Evolutionary conservation across 148 eudicot genomes (phyloP).

Genomic region (Arctostaphylos glauca): DNA sequence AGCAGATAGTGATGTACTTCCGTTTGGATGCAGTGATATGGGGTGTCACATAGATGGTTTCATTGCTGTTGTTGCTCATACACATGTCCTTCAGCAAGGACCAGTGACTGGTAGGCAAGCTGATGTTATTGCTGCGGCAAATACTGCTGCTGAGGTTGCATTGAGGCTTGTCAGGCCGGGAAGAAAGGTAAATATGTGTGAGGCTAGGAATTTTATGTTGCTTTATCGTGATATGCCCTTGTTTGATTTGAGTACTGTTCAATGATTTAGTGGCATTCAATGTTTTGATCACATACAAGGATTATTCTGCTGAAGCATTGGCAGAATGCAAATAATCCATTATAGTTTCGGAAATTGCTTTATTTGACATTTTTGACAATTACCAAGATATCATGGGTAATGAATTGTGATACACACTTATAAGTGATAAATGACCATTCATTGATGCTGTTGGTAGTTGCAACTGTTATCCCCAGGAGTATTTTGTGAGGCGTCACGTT

Average conservation of each 20-base stretch:
- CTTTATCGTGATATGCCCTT: not conserved
- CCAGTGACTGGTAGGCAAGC: conserved; percentile 81
- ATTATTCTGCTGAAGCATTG: not conserved
- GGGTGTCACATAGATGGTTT: conserved; percentile 95
- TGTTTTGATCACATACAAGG: not conserved
- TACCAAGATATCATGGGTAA: not conserved
- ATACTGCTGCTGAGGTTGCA: conserved; percentile 95
- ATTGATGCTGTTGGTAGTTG: too few species aligned
- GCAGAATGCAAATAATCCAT: not conserved
- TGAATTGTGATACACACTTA: not conserved
- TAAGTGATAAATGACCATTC: not conserved
- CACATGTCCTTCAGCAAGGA: conserved; percentile 76
- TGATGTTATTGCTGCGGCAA: conserved; percentile 88
- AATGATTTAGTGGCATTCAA: not conserved
- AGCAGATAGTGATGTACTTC: not conserved
- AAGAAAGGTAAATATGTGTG: conserved; percentile 50
- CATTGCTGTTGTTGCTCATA: conserved; percentile 84
- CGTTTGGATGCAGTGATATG: conserved; percentile 63
- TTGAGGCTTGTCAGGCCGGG: conserved; percentile 91
- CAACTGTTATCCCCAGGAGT: too few species aligned
- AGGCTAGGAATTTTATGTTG: not conserved
- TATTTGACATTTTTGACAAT: not conserved
- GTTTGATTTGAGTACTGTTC: not conserved
- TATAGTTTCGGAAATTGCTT: not conserved
- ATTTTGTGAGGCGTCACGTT: too few species aligned